A percentile compares a stretch with the other conserved stretches of the same genome.
These are phyloP conservation scores for Pelargonium fulgidum DNA, from an alignment of 441 rosid species.

Conservation along the genomic window DNA sequence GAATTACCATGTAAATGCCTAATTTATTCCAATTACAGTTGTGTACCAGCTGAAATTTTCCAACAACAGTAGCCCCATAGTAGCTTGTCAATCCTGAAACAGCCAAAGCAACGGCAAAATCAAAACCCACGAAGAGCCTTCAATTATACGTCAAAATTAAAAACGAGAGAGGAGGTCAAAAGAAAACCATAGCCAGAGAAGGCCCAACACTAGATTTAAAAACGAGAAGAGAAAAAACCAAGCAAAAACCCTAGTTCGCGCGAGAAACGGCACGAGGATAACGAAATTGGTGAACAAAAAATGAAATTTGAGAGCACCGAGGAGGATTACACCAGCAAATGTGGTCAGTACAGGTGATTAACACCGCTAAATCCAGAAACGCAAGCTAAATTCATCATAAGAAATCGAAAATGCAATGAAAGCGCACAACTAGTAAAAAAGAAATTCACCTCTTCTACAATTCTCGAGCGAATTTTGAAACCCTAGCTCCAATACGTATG, in stretches of 20 bases:
- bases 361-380: neutral
- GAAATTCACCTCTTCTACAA: neutral
- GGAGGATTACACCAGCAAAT: constrained; percentile 23
- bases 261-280: too few species aligned
- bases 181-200: constrained; percentile 9
- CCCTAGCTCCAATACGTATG: neutral
- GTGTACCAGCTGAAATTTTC: neutral
- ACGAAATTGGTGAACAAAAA: neutral
- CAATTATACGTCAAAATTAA: neutral
- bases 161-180: too few species aligned
- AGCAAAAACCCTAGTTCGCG: constrained; percentile 28
- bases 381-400: neutral
- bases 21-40: constrained; percentile 3
- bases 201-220: constrained; percentile 38
- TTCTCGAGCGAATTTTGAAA: neutral
- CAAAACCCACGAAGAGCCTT: constrained; percentile 2
- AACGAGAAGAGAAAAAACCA: constrained; percentile 6
- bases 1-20: neutral
- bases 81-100: constrained; percentile 22
- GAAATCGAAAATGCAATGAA: constrained; percentile 1
- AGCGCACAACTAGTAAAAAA: neutral
- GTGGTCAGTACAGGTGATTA: neutral
- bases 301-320: constrained; percentile 4
- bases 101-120: constrained; percentile 14
- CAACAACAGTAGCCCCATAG: constrained; percentile 5